Evolutionary conservation across 306 rosid species (phyloP).

Genomic region (Begonia loranthoides): DNA sequence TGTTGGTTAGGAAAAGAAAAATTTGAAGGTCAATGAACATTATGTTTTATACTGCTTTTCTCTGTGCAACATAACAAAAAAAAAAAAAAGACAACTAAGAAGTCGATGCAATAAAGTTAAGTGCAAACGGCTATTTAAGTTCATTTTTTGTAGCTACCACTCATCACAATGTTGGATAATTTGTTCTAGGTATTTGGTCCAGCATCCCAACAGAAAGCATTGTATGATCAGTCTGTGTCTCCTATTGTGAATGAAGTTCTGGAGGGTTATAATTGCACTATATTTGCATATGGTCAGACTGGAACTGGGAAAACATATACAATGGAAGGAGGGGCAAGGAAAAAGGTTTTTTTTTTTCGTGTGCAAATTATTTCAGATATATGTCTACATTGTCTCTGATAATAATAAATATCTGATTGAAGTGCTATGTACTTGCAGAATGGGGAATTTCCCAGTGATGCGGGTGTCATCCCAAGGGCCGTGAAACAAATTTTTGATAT

Average conservation of each 20-base stretch:
- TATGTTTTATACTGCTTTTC: slow-evolving; percentile 1
- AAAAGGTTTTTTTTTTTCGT: slow-evolving; percentile 35
- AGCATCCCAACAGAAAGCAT: slow-evolving; percentile 74
- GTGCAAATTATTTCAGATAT: not conserved
- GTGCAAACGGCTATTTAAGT: too few relatives aligned
- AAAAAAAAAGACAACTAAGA: not conserved
- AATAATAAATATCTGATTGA: not conserved
- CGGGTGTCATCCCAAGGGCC: slow-evolving; percentile 96
- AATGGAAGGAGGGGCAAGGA: slow-evolving; percentile 95
- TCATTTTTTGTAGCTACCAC: too few relatives aligned
- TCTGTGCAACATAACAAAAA: not conserved
- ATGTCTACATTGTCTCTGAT: not conserved
- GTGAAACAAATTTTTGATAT: slow-evolving; percentile 87
- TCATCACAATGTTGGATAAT: not conserved
- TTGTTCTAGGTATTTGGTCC: slow-evolving; percentile 77
- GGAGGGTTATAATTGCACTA: slow-evolving; percentile 92
- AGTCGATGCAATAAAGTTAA: too few relatives aligned
- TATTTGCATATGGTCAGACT: slow-evolving; percentile 95
- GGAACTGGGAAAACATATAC: slow-evolving; percentile 98
- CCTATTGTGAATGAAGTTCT: slow-evolving; percentile 93
- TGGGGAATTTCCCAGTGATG: slow-evolving; percentile 78
- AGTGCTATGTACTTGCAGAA: slow-evolving; percentile 23
- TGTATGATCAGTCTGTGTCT: slow-evolving; percentile 84
- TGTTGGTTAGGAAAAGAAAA: too few relatives aligned
- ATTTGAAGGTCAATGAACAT: slow-evolving; percentile 1